Base-by-base conservation (phyloP, 345 rosid genomes). In the Citrus trifoliata region DNA sequence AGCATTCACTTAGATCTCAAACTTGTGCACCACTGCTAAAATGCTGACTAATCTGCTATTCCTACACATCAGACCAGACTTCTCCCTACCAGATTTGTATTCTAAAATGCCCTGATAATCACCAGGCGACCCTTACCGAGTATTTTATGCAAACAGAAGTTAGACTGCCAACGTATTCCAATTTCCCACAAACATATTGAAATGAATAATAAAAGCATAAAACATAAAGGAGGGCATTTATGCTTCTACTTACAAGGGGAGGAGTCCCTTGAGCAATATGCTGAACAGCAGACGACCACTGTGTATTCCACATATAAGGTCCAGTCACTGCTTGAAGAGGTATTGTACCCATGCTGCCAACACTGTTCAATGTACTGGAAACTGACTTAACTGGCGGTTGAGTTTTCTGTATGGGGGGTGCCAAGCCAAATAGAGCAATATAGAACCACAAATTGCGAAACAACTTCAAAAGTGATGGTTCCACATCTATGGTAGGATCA, bases 391-490 rank as follows among this genome's bases (percentile, higher is more conserved):
- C 73, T 38, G 94, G 88, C 35, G 59, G 77, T 73, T 90, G 93
- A 78, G 72, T 67, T 87, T 88, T 89, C 85, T 84, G 87, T 77
- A 96, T 88, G 1, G 99, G 98, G 76, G 98, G 99, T 83, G 99
- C 98, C 81, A 96, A 77, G 72, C 99, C 99, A 90, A 96, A 96
- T 67, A 96, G 93, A 79, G 98, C 98, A 85, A 96, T 71, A 84
- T 96, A 96, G 87, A 96, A 96, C 98, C 99, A 96, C 81, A 96
- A 85, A 84, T 96, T 96, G 84, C 98, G 98, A 80, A 96, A 96
- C 77, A 94, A 85, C 90, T 96, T 96, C 88, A 96, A 83, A 63
- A 96, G 91, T 71, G 98, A 91, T 38, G 99, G 99, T 83, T 93
- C 99, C 80, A 93, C 92, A 78, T 91, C 86, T 78, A 88, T 79